Percentiles rank a stretch among this genome's conserved stretches.
Conservation (phyloP, 352 stramenopile species). For the Salisapilia sapeloensis region DNA sequence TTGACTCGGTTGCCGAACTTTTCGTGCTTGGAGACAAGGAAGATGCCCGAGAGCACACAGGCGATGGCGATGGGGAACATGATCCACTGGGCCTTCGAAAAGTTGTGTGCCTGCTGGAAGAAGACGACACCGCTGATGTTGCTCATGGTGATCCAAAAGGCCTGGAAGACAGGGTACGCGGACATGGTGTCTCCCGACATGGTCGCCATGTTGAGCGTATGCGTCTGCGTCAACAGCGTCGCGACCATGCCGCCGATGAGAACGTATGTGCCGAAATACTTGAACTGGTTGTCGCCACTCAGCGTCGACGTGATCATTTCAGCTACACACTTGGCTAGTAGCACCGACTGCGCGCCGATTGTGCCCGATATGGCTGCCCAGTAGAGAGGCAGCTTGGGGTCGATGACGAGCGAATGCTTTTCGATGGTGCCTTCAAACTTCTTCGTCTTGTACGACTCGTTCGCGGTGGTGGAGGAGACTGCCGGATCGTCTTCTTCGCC, state of each 20-base stretch:
- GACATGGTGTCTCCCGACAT: constrained; percentile 78
- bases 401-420: constrained; percentile 75
- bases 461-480: constrained; percentile 17
- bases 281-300: constrained; percentile 74
- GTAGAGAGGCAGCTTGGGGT: constrained; percentile 74
- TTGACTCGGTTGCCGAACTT: constrained; percentile 82
- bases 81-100: constrained; percentile 66
- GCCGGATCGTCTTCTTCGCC: constrained; percentile 34
- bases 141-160: constrained; percentile 80
- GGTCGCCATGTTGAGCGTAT: constrained; percentile 75
- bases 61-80: constrained; percentile 62
- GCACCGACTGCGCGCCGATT: constrained; percentile 63
- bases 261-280: constrained; percentile 74
- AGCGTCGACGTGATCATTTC: constrained; percentile 73
- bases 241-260: constrained; percentile 52
- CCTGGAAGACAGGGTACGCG: constrained; percentile 73
- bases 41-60: constrained; percentile 61
- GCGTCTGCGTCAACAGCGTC: constrained; percentile 67
- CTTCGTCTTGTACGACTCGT: constrained; percentile 24
- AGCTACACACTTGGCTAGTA: constrained; percentile 72
- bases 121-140: constrained; percentile 80
- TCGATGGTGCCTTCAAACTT: constrained; percentile 44
- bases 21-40: constrained; percentile 72
- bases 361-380: constrained; percentile 76
- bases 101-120: constrained; percentile 74